Base-by-base conservation (phyloP, 2,329 filamentous ascomycete genomes). In the Cladorrhinum sp. region DNA sequence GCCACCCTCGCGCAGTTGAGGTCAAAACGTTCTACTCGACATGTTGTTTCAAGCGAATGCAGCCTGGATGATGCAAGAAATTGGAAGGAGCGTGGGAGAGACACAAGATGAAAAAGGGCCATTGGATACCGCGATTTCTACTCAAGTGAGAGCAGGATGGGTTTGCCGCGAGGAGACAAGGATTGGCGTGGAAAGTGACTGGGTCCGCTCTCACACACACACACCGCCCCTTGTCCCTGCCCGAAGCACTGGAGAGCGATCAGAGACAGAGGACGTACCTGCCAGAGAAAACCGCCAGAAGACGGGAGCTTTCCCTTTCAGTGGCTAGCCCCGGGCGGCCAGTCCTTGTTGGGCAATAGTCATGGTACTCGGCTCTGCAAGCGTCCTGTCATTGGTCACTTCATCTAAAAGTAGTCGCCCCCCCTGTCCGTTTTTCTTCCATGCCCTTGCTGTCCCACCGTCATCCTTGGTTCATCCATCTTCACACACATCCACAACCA, bases 311-410 rank as follows among this genome's bases (percentile, higher is more conserved):
- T 61, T 50, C 61, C 61, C 55, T 32, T 60, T 66, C 66, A 59
- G 61, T 65, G 67, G 70, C 69, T 81, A 79, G 79, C 67, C 72
- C 76, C 79, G 78, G 79, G 68, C 70, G 66, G 75, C 70, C 68
- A 72, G 72, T 78, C 72, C 79, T 76, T 68, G 80, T 84, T 82
- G 77, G 81, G 79, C 75, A 79, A 74, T 69, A 73, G 73, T 76
- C 73, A 72, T 67, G 63, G 29, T 64, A 73, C 76, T 75, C 73
- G 75, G 73, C 72, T 72, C 73, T 62, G 55, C 62, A 68, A 55
- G 62, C 51, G 58, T 64, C 62, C 70, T 69, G 70, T 75, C 74
- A 83, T 83, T 84, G 81, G 81, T 67, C 75, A 74, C 71, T 77
- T 79, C 77, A 82, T 83, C 75, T 76, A 75, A 77, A 77, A 76